phyloP scores from a whole-genome alignment of 352 stramenopile genomes.

The Phytophthora litchii region DNA sequence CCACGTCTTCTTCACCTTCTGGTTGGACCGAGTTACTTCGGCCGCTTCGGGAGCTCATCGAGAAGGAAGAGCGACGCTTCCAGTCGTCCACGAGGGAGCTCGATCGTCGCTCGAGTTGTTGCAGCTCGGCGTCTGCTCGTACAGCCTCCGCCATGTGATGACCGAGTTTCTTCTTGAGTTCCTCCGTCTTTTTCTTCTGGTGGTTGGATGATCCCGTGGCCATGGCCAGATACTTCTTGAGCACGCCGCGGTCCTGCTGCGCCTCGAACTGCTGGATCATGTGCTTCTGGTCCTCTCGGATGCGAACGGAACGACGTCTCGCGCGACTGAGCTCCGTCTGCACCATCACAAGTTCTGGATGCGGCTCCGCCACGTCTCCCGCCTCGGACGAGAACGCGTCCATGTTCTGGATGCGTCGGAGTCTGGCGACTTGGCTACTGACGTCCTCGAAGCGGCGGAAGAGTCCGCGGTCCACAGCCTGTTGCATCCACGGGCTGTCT shows the following conservation, averaged over 20 bases:
- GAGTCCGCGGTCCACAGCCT: constrained; percentile 57
- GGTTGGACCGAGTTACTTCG: constrained; percentile 21
- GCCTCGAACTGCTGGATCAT: constrained; percentile 71
- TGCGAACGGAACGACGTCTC: constrained; percentile 45
- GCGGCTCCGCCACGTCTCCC: constrained; percentile 17
- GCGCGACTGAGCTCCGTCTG: constrained; percentile 47
- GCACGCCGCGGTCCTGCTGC: constrained; percentile 55
- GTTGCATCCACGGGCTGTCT: constrained; percentile 28
- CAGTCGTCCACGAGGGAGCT: constrained; percentile 55
- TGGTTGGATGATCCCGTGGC: constrained; percentile 43
- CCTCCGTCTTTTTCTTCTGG: constrained; percentile 43
- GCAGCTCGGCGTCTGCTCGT: constrained; percentile 53
- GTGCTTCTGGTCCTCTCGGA: constrained; percentile 62
- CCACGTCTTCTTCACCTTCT: constrained; percentile 27
- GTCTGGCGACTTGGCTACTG: constrained; percentile 46
- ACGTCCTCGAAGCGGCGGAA: constrained; percentile 68
- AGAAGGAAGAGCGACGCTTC: constrained; percentile 45
- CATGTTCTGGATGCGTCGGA: constrained; percentile 46
- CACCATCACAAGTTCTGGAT: constrained; percentile 46
- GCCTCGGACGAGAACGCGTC: constrained; percentile 24
- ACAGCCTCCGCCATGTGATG: constrained; percentile 61
- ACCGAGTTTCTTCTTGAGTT: constrained; percentile 63
- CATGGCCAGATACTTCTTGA: constrained; percentile 63
- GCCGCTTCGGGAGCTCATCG: constrained; percentile 17
- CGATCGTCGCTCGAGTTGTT: constrained; percentile 62